Evolutionary conservation across 495 filamentous ascomycete genomes (phyloP), one percentile per base, ranked within the genome.

Genomic region (Mytilinidion resinicola): DNA sequence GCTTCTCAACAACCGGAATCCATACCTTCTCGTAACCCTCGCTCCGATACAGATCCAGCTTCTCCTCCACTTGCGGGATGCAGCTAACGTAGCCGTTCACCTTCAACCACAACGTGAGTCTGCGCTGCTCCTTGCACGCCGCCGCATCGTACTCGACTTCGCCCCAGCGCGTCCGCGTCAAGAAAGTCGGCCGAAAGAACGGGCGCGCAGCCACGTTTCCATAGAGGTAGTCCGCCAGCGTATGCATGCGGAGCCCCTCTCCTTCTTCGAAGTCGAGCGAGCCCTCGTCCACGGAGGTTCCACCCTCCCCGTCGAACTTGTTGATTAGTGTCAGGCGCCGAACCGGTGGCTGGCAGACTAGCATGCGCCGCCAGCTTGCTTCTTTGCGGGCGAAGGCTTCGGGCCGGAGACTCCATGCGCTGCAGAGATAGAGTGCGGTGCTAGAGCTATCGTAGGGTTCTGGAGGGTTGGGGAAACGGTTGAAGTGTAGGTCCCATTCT

Each of bases 341-440:
- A 8, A 56, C 52, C 9, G 53, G 53, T 9, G 59, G 59, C 53
- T 61, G 59, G 14, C 25, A 56, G 14, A 61, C 9, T 12, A 56
- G 35, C 59, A 61, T 61, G 12, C 43, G 20, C 36, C 53, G 50
- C 59, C 59, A 61, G 38, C 44, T 56, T 5, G 59, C 59, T n/a
- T 56, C 42, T 38, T 20, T 44, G 12, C 43, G 36, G 8, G 21
- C 51, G 11, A 51, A 34, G 6, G 35, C 37, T 17, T 56, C 25
- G 21, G 33, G 34, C 53, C 21, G 51, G 25, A 30, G 25, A 6
- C 25, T 30, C 25, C 25, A 30, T 30, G 25, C 25, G 25, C 25
- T 30, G 6, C 25, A 6, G 25, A 30, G 6, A 6, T 30, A 30
- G 12, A 41, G 21, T 30, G 44, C 20, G n/a, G 10, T 41, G 3